Conservation (phyloP, 345 rosid genomes). For the Rhizophora apiculata region DNA sequence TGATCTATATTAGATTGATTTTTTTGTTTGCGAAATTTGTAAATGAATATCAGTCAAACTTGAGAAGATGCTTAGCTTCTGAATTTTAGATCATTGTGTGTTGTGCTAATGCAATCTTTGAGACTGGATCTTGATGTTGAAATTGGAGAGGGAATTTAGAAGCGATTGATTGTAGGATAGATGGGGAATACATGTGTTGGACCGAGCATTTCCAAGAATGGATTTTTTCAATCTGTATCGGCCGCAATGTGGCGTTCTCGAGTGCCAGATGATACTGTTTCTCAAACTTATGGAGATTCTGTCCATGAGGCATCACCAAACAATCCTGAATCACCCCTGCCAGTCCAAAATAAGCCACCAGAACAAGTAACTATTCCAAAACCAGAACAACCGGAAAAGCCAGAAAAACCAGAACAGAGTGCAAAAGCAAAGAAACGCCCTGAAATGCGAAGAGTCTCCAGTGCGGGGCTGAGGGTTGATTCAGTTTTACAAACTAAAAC, state of each 20-base stretch:
- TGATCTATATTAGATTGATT: slow-evolving; percentile 1
- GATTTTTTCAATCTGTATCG: slow-evolving; percentile 23
- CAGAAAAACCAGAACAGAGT: slow-evolving; percentile 17
- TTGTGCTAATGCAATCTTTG: slow-evolving; percentile 4
- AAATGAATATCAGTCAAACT: slow-evolving; percentile 19
- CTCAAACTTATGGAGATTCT: slow-evolving; percentile 31
- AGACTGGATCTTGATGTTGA: slow-evolving; percentile 43
- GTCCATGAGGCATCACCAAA: slow-evolving; percentile 31
- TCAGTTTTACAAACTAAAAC: slow-evolving; percentile 24
- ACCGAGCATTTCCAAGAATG: slow-evolving; percentile 27
- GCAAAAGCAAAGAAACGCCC: slow-evolving; percentile 18
- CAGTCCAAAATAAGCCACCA: slow-evolving; percentile 71
- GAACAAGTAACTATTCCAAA: slow-evolving; percentile 53
- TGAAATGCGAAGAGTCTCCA: slow-evolving; percentile 19
- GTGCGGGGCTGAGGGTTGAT: slow-evolving; percentile 26
- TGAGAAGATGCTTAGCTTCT: slow-evolving; percentile 14
- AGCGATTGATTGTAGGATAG: slow-evolving; percentile 14
- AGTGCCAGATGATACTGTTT: slow-evolving; percentile 18
- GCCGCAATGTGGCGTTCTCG: slow-evolving; percentile 27
- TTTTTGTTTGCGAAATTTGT: slow-evolving; percentile 2
- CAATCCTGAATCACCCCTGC: slow-evolving; percentile 44
- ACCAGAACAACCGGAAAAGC: slow-evolving; percentile 25
- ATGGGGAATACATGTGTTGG: slow-evolving; percentile 36
- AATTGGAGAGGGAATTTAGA: slow-evolving; percentile 19
- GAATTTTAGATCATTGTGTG: slow-evolving; percentile 27